phyloP scores from a whole-genome alignment of 306 rosid species.

The Begonia loranthoides region DNA sequence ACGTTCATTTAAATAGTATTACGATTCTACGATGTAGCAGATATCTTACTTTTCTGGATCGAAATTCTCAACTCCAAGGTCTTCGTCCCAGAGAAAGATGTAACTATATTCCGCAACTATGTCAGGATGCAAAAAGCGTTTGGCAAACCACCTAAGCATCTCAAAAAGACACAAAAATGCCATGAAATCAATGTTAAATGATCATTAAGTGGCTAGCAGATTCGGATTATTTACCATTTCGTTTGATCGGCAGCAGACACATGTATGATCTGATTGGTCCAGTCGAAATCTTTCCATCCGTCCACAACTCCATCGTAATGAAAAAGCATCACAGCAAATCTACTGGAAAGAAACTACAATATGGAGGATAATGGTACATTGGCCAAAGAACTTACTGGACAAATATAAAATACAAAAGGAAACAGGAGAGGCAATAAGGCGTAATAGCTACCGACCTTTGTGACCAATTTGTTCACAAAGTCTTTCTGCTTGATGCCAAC shows the following conservation, averaged over 20 bases:
- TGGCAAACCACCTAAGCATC: conserved; percentile 88
- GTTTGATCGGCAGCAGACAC: conserved; percentile 53
- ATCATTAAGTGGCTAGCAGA: conserved; percentile 10
- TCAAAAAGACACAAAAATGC: conserved; percentile 8
- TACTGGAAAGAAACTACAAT: conserved; percentile 49
- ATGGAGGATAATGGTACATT: not conserved
- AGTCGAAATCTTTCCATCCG: conserved; percentile 47
- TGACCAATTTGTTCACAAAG: conserved; percentile 62
- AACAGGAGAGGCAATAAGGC: too few species aligned
- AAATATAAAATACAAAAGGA: not conserved
- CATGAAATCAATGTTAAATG: conserved; percentile 1
- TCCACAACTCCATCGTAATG: conserved; percentile 74
- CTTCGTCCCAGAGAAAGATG: conserved; percentile 97
- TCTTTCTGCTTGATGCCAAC: conserved; percentile 71
- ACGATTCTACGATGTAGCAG: conserved; percentile 2
- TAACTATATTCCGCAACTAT: conserved; percentile 67
- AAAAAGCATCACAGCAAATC: conserved; percentile 68
- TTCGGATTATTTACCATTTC: conserved; percentile 45
- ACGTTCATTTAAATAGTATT: too few species aligned
- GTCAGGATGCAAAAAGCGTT: conserved; percentile 95
- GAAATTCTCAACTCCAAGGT: conserved; percentile 80
- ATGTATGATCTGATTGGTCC: conserved; percentile 56
- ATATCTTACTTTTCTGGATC: conserved; percentile 45
- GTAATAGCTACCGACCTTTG: conserved; percentile 39
- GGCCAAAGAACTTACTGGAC: conserved; percentile 1